Percentiles rank a stretch among this genome's conserved stretches.
Evolutionary conservation across 768 basidiomycete species (phyloP).

Genomic region (Rhodotorula toruloides): DNA sequence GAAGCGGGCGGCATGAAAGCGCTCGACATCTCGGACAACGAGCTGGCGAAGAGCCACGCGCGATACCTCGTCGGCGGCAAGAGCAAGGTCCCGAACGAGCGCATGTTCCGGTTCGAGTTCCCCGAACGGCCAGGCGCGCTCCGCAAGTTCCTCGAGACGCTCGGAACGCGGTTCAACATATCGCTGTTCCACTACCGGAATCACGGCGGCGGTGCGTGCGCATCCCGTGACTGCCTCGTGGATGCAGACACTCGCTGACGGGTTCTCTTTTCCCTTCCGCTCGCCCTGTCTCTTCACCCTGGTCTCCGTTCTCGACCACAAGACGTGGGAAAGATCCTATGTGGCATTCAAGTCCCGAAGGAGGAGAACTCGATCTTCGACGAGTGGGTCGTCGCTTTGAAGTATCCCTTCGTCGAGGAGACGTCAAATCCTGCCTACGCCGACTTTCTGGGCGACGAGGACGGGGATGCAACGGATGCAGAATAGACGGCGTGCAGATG

Average conservation of each 20-base stretch:
- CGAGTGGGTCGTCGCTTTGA: conserved; percentile 67
- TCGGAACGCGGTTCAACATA: conserved; percentile 86
- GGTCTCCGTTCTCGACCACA: background rate
- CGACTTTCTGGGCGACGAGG: conserved; percentile 19
- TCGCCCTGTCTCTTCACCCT: background rate
- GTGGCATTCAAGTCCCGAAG: conserved; percentile 84
- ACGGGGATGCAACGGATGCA: background rate
- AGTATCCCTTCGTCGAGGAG: conserved; percentile 87
- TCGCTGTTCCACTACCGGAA: conserved; percentile 97
- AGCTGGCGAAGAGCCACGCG: conserved; percentile 88
- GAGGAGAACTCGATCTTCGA: conserved; percentile 64
- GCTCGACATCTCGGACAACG: conserved; percentile 85
- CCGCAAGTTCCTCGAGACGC: conserved; percentile 75
- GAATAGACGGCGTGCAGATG: background rate
- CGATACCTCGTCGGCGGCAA: conserved; percentile 92
- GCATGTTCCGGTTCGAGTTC: conserved; percentile 91
- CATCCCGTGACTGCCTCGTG: background rate
- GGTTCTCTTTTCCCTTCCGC: background rate
- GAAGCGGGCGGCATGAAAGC: conserved; percentile 68
- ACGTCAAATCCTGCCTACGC: conserved; percentile 52
- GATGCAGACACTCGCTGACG: background rate
- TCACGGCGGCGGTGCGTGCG: conserved; percentile 78
- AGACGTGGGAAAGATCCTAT: conserved; percentile 59
- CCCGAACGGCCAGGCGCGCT: conserved; percentile 90
- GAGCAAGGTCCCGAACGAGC: conserved; percentile 69